Base-by-base conservation (phyloP, 2,329 filamentous ascomycete species). In the Xylaria polymorpha region DNA sequence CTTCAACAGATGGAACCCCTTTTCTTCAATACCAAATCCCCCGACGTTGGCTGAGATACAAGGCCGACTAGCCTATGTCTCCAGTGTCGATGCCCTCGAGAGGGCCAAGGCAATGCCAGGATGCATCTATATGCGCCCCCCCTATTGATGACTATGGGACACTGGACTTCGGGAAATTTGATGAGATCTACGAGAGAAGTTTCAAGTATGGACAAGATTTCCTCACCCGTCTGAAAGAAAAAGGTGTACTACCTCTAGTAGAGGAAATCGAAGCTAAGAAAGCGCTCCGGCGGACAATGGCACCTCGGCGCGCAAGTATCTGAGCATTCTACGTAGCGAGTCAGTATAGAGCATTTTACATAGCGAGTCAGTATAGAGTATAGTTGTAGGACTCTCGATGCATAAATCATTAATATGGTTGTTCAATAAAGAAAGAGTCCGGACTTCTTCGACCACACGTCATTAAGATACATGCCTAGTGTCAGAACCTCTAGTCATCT, bases 11-110 rank as follows among this genome's bases (percentile, higher is more conserved):
- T 99, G 96, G 96, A 99, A 99, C 75, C 95, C 96, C 0, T 94
- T 99, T 79, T 97, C 93, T 0, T 86, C 88, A 1, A 90, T 91
- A 69, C 92, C 96, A 0, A 99, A 99, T 75, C 96, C 96, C 8
- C 96, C 96, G 0, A 98, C 96, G 0, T 84, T 99, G 12, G 94
- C 94, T 0, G 96, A 99, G 80, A 99, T 99, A 70, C 97, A 99
- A 82, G 95, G 93, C 6, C 88, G 96, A 1, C 86, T 99, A 7
- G 96, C 96, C 0, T 99, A 99, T 77, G 96, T 99, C 56, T 96
- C 92, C 5, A 97, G 92, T 64, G 94, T 98, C 14, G 96, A 98
- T 79, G 96, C 96, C 32, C 85, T 99, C 32, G 96, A 99, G 80
- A 88, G 94, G 44, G 96, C 96, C 29, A 99, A 99, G 85, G 91